phyloP scores from a whole-genome alignment of 768 basidiomycete genomes.

The Lepiota subincarnata region DNA sequence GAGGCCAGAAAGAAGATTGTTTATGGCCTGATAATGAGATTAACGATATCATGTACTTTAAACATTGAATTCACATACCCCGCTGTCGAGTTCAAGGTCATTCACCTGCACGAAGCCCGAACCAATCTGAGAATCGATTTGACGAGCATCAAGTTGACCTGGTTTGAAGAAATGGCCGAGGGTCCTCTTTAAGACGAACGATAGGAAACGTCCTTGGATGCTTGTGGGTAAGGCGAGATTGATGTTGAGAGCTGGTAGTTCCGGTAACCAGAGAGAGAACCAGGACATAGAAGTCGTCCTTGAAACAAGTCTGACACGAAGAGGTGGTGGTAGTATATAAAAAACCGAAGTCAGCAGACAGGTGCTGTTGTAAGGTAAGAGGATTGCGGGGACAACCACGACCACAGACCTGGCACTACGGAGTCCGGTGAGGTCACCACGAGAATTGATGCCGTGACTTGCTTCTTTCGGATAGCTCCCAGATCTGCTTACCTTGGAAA shows the following conservation, averaged over 20 bases:
- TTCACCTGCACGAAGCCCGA: slow-evolving; percentile 85
- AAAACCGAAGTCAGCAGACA: background rate
- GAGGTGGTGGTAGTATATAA: background rate
- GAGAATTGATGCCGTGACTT: slow-evolving; percentile 8
- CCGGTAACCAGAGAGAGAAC: slow-evolving; percentile 58
- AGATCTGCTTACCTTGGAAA: no score
- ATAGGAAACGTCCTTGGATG: slow-evolving; percentile 86
- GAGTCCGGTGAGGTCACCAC: slow-evolving; percentile 8
- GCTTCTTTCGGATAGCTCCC: background rate
- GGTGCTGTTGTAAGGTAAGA: background rate
- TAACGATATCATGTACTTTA: slow-evolving; percentile 9
- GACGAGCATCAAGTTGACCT: slow-evolving; percentile 80
- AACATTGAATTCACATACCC: slow-evolving; percentile 42
- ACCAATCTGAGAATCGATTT: slow-evolving; percentile 92
- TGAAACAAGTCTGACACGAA: background rate
- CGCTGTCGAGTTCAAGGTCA: slow-evolving; percentile 72
- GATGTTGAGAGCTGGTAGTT: slow-evolving; percentile 64
- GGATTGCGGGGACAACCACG: background rate
- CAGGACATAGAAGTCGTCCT: slow-evolving; percentile 30
- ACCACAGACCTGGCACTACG: background rate
- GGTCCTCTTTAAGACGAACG: slow-evolving; percentile 78
- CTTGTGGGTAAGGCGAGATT: slow-evolving; percentile 62
- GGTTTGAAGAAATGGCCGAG: slow-evolving; percentile 86
- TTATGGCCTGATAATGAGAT: slow-evolving; percentile 61
- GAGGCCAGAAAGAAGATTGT: slow-evolving; percentile 56